Conservation (phyloP, 768 basidiomycete species). For the Lactarius quietus region DNA sequence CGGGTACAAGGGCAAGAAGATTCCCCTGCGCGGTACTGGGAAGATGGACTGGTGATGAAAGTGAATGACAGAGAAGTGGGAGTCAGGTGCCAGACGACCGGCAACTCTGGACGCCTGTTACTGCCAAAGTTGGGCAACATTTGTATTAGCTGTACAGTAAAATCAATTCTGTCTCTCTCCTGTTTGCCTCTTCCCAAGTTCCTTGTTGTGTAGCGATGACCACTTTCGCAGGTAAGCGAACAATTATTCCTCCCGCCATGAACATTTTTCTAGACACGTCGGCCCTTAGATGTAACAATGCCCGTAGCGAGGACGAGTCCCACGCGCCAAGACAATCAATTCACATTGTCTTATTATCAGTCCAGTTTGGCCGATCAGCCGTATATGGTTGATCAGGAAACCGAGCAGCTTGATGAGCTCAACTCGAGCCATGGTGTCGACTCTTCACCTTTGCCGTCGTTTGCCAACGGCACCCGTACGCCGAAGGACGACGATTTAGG, state of each 20-base stretch:
- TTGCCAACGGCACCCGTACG: neutral
- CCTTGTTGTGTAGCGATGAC: neutral
- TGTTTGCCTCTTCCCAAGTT: neutral
- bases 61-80: neutral
- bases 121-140: neutral
- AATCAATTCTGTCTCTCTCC: neutral
- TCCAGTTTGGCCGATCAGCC: slow-evolving; percentile 45
- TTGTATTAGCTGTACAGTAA: neutral
- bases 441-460: slow-evolving; percentile 16
- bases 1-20: slow-evolving; percentile 79
- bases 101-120: neutral
- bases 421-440: slow-evolving; percentile 11
- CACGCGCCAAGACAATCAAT: slow-evolving; percentile 40
- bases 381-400: slow-evolving; percentile 27
- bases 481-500: slow-evolving; percentile 6
- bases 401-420: neutral
- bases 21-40: slow-evolving; percentile 47
- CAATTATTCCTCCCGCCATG: neutral
- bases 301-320: slow-evolving; percentile 27
- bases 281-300: neutral
- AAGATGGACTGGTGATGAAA: slow-evolving; percentile 70
- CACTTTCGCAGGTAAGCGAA: neutral
- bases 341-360: slow-evolving; percentile 53
- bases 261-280: neutral
- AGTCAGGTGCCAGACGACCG: neutral